These are phyloP conservation scores for Penicillium sp. DNA, from an alignment of 2,329 filamentous ascomycete species.

Conservation along the genomic window DNA sequence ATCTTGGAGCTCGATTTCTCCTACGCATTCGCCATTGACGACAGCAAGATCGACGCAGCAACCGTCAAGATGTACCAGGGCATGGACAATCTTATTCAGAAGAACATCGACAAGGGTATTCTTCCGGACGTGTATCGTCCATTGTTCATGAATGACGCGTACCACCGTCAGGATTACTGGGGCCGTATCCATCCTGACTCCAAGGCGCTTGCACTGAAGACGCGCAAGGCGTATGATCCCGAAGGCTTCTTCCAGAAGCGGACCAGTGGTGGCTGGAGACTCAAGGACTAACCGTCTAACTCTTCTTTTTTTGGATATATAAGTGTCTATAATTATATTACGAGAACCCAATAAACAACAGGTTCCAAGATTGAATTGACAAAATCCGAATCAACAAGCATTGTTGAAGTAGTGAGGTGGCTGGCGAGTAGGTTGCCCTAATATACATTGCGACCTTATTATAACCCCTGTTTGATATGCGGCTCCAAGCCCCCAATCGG, in stretches of 20 bases:
- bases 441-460: background rate
- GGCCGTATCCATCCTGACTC: conserved; percentile 34
- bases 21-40: conserved; percentile 36
- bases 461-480: background rate
- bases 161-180: conserved; percentile 46
- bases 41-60: conserved; percentile 39
- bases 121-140: conserved; percentile 43
- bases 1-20: conserved; percentile 47
- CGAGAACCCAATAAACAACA: background rate
- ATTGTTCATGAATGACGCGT: conserved; percentile 48
- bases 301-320: background rate
- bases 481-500: background rate
- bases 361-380: background rate
- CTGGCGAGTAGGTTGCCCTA: too few species aligned
- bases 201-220: conserved; percentile 31
- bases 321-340: conserved; percentile 5
- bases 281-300: conserved; percentile 11
- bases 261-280: conserved; percentile 41
- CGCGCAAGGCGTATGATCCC: conserved; percentile 40
- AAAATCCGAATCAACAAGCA: too few species aligned
- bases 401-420: too few species aligned
- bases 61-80: conserved; percentile 40
- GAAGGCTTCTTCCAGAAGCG: conserved; percentile 40
- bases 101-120: conserved; percentile 34
- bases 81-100: conserved; percentile 33